Evolutionary conservation across 495 filamentous ascomycete species (phyloP), one percentile per base, ranked within the genome.

Genomic region (Penicillium argentinense): DNA sequence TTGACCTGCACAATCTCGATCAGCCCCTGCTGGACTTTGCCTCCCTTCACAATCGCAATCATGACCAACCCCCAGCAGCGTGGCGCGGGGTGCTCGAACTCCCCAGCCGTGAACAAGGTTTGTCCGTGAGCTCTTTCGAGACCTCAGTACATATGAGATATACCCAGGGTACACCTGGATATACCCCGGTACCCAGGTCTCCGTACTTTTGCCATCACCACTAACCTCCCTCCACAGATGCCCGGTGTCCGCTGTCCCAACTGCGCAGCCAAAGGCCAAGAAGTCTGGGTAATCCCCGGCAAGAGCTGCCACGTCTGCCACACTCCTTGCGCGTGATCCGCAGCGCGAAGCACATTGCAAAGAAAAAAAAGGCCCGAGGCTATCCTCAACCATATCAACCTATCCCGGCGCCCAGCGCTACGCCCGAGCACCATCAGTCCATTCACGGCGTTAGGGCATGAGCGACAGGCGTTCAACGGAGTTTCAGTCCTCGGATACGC

Each of bases 231-330:
- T 6, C 6, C 9, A 4, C 34, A 77, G 73, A 77, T 77, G 74
- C 71, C 73, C 12, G 74, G 74, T 42, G 67, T 73, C n/a, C 64
- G 69, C 12, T 77, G 74, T 52, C 73, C 69, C 14, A 71, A 48
- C n/a, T 77, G 74, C 48, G 42, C 52, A 13, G 43, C 49, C 0
- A 30, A 66, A 21, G 74, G 74, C 3, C 56, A 66, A 34, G 73
- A 75, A 47, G 64, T 65, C 25, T 77, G 74, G 74, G 74, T 77
- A 0, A 75, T 77, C 44, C 73, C 74, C 8, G 74, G 74, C 14
- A 77, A 76, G 45, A 62, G 68, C 47, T 77, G 74, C 45, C 74
- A 76, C 47, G 29, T 68, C 39, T 76, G 72, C 45, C 65, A 69
- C 11, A 71, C 68, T 2, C 49, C 66, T 4, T 69, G 66, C 41